These are phyloP conservation scores for Botrytis fragariae DNA, from an alignment of 2,329 filamentous ascomycete genomes.

Conservation along the genomic window DNA sequence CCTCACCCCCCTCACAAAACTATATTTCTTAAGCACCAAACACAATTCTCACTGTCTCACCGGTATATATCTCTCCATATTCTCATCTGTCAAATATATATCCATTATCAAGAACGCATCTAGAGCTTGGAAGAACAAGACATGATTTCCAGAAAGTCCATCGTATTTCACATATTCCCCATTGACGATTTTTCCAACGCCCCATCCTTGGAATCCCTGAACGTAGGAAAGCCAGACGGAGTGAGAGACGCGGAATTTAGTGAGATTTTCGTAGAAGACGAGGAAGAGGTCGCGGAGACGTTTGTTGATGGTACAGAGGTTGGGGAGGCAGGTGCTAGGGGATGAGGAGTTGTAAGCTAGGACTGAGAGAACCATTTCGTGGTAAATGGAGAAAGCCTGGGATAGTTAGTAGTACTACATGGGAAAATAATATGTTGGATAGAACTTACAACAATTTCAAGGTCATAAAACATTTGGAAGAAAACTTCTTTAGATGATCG, in stretches of 20 bases:
- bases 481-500: slow-evolving; percentile 17
- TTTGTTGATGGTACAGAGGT: not conserved
- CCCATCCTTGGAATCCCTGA: slow-evolving; percentile 18
- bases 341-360: not conserved
- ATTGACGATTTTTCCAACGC: not conserved
- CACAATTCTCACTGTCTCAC: not conserved
- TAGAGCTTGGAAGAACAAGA: slow-evolving; percentile 15
- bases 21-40: not conserved
- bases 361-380: slow-evolving; percentile 6
- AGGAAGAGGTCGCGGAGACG: slow-evolving; percentile 9
- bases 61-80: not conserved
- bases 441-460: slow-evolving; percentile 15
- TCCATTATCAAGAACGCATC: slow-evolving; percentile 9
- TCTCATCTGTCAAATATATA: not conserved
- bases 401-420: not conserved
- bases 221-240: slow-evolving; percentile 15
- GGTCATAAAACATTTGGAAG: slow-evolving; percentile 18
- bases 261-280: slow-evolving; percentile 19
- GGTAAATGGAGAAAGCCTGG: slow-evolving; percentile 18
- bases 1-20: not conserved
- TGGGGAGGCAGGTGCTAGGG: not conserved
- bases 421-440: not conserved
- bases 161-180: slow-evolving; percentile 13
- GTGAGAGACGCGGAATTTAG: not conserved
- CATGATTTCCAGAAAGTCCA: slow-evolving; percentile 15